Base-by-base conservation (phyloP, 305 asterid species). In the Fraxinus latifolia region DNA sequence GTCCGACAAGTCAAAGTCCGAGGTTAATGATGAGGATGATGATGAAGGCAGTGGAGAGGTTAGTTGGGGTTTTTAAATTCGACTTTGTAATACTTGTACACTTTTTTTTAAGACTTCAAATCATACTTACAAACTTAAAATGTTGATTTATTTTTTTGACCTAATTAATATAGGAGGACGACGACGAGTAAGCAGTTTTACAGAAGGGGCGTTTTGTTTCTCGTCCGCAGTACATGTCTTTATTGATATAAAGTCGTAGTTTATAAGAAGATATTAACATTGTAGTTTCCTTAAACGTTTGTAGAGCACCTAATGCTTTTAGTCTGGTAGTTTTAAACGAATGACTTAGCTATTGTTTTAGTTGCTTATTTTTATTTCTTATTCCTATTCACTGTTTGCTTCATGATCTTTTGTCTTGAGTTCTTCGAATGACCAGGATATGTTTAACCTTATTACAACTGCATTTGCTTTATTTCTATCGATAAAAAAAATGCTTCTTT, bases 1-100 rank as follows among this genome's bases (percentile, higher is more conserved):
- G 75, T 91, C 97, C 76, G 95, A 91, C 84, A 93, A 91, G 84
- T 93, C 95, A 0, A 93, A 91, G 87, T 91, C 92, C 0, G 92
- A 90, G 77, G 90, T 90, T 31, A 81, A 91, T 23, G 93, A 92
- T 47, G 97, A 90, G 37, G 93, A 84, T 4, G 92, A 89, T 0
- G 92, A 88, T 65, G 94, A 88, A 25, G 90, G 89, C 72, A 88
- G 89, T 78, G 92, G 78, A 78, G 93, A 88, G 88, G 97, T 92
- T 31, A 79, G 92, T 84, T 65, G 2, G 27, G 80, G 11, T 12
- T 58, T 21, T 25, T 36, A 9, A 72, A 39, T 39, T 8, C 12
- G 3, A 7, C 15, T 8, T 5, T 27, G 44, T 32, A 34, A 19
- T 0, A 76, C 21, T 74, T 62, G 19, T 58, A 25, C 7, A 4